Percentiles rank a stretch among this genome's conserved stretches.
Conservation (phyloP, 116 monocot species). For the Trichopus zeylanicus region DNA sequence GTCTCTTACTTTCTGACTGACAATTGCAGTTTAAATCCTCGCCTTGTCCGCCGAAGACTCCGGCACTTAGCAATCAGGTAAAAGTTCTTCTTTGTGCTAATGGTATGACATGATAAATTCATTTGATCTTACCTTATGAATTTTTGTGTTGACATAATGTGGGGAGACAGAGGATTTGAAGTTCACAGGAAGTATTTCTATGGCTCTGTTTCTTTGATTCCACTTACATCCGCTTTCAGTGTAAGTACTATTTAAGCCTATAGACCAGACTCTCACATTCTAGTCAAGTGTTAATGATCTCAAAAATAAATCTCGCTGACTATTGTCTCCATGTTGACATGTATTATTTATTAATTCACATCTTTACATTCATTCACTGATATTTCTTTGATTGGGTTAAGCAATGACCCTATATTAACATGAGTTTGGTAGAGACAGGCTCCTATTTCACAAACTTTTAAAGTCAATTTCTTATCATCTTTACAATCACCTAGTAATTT, state of each 20-base stretch:
- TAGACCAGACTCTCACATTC: neutral
- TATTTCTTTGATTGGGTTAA: no score
- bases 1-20: neutral
- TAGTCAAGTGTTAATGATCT: neutral
- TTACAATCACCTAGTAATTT: no score
- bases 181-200: constrained; percentile 75
- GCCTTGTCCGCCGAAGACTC: constrained; percentile 79
- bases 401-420: no score
- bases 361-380: neutral
- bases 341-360: neutral
- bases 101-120: neutral
- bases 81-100: neutral
- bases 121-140: neutral
- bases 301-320: no score
- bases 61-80: constrained; percentile 86
- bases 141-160: constrained; percentile 10
- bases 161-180: constrained; percentile 50
- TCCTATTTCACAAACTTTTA: neutral
- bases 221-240: constrained; percentile 47
- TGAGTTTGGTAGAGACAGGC: neutral
- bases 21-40: constrained; percentile 65
- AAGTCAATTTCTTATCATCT: no score
- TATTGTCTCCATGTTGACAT: no score
- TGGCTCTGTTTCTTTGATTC: constrained; percentile 68
- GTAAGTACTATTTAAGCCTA: constrained; percentile 33